Evolutionary conservation across 176 grass and related monocot genomes (phyloP).

Genomic region (Aegilops umbellulata): DNA sequence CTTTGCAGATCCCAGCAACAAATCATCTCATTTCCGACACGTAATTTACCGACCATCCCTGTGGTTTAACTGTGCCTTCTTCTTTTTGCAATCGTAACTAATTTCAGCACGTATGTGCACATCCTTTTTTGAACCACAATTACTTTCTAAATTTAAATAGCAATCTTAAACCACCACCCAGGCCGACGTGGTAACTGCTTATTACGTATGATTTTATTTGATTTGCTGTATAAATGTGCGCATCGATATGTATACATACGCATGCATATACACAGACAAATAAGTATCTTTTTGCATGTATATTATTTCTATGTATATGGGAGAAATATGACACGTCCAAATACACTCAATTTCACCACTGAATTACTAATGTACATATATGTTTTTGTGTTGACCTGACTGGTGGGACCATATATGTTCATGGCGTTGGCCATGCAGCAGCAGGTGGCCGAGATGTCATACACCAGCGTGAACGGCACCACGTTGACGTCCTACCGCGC

Average conservation of each 20-base stretch:
- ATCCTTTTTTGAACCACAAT: neutral
- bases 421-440: slow-evolving; percentile 34
- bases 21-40: neutral
- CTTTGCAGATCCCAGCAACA: neutral
- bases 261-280: too few species aligned
- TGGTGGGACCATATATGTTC: slow-evolving; percentile 25
- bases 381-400: neutral
- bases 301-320: neutral
- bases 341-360: neutral
- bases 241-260: too few species aligned
- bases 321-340: too few species aligned
- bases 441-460: slow-evolving; percentile 40
- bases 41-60: neutral
- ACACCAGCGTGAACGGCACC: slow-evolving; percentile 17
- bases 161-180: neutral
- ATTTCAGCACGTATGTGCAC: neutral
- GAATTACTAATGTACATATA: neutral
- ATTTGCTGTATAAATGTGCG: too few species aligned
- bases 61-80: neutral
- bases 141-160: neutral
- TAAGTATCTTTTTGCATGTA: too few species aligned
- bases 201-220: too few species aligned
- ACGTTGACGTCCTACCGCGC: slow-evolving; percentile 44
- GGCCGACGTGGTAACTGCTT: too few species aligned
- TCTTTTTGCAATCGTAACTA: neutral